Evolutionary conservation across 1,139 yeast genomes (phyloP).

Genomic region (Candida sp.): DNA sequence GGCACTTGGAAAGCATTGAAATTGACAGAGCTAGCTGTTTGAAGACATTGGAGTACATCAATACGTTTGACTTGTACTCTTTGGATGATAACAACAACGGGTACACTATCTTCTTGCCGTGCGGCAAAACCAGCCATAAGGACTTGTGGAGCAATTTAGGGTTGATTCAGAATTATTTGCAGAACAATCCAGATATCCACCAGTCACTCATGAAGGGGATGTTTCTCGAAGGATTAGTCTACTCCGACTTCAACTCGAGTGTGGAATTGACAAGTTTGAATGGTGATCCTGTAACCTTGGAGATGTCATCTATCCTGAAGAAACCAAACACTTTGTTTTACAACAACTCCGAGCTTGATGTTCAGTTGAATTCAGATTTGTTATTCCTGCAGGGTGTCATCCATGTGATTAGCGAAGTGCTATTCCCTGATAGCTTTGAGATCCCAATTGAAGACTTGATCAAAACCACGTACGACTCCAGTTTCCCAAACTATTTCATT

Average conservation of each 20-base stretch:
- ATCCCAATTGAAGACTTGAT: slow-evolving; percentile 65
- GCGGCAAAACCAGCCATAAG: slow-evolving; percentile 37
- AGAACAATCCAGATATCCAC: slow-evolving; percentile 54
- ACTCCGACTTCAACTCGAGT: slow-evolving; percentile 58
- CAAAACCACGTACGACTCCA: slow-evolving; percentile 47
- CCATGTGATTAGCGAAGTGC: slow-evolving; percentile 64
- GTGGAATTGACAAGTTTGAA: slow-evolving; percentile 24
- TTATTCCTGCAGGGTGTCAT: slow-evolving; percentile 86
- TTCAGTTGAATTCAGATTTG: slow-evolving; percentile 63
- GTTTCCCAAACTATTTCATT: slow-evolving; percentile 42
- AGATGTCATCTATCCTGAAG: slow-evolving; percentile 25
- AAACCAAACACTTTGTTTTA: slow-evolving; percentile 24
- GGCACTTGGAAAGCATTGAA: slow-evolving; percentile 33
- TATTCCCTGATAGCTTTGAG: slow-evolving; percentile 60
- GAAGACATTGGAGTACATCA: slow-evolving; percentile 37
- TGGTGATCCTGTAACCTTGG: slow-evolving; percentile 32
- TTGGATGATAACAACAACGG: slow-evolving; percentile 60
- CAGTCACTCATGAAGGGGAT: slow-evolving; percentile 56
- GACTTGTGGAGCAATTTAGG: slow-evolving; percentile 70
- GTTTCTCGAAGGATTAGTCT: slow-evolving; percentile 66
- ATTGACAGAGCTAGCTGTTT: slow-evolving; percentile 43
- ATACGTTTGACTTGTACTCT: slow-evolving; percentile 30
- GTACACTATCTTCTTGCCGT: slow-evolving; percentile 81
- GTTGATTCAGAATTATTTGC: slow-evolving; percentile 62
- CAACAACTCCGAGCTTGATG: slow-evolving; percentile 29